phyloP scores from a whole-genome alignment of 805 yeast species.

The Citeromyces matritensis region DNA sequence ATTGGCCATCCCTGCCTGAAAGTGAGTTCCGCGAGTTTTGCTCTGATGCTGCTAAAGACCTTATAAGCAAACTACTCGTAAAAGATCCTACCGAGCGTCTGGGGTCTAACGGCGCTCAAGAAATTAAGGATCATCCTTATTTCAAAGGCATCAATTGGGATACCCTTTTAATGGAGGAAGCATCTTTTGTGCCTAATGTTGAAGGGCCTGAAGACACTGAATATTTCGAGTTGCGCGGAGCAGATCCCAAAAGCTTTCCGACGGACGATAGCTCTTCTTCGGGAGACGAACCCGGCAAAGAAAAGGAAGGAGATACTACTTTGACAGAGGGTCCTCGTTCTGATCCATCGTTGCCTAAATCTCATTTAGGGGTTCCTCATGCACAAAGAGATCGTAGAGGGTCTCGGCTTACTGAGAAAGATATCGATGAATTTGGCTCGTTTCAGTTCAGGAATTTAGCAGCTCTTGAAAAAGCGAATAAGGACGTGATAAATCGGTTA shows the following conservation, averaged over 20 bases:
- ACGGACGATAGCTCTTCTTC: conserved; percentile 20
- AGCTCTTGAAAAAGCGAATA: conserved; percentile 85
- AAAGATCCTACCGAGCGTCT: conserved; percentile 54
- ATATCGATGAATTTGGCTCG: conserved; percentile 71
- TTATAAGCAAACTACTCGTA: conserved; percentile 47
- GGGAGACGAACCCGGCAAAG: conserved; percentile 14
- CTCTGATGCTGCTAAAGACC: conserved; percentile 55
- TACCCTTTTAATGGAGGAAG: conserved; percentile 48
- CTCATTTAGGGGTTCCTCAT: conserved; percentile 28
- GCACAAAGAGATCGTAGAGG: conserved; percentile 59
- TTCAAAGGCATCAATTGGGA: conserved; percentile 68
- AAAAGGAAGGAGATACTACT: conserved; percentile 9
- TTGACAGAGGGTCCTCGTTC: conserved; percentile 7
- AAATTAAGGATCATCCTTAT: conserved; percentile 68
- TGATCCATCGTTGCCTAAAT: conserved; percentile 9
- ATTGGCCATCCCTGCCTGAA: conserved; percentile 65
- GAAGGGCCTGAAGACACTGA: conserved; percentile 81
- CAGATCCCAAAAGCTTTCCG: conserved; percentile 51
- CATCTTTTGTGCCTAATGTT: conserved; percentile 69
- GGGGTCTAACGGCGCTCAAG: conserved; percentile 68
- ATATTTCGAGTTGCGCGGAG: conserved; percentile 87
- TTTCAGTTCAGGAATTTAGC: conserved; percentile 82
- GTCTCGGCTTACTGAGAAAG: conserved; percentile 54
- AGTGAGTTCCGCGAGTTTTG: conserved; percentile 39
- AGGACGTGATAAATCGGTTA: conserved; percentile 78